Base-by-base conservation (phyloP, 495 filamentous ascomycete species). In the Evernia prunastri region DNA sequence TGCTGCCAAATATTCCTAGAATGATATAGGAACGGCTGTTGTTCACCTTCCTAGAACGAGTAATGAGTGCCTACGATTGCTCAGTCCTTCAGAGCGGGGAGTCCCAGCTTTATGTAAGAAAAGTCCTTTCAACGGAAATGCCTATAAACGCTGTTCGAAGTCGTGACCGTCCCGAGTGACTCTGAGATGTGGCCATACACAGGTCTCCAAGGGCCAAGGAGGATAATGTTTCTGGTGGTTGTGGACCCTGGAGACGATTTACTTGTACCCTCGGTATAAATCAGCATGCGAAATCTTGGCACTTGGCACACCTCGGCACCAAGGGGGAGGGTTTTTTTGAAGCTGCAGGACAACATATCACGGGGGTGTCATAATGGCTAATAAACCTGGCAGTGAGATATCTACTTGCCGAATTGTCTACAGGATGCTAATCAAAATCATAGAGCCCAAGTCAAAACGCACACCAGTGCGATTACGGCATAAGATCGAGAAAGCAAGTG, bases 391-490 rank as follows among this genome's bases (percentile, higher is more conserved):
- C 65, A 84, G 82, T 82, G 59, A 58, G 78, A 73, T 4, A 12
- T 12, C 11, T 42, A 37, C 6, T 31, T 40, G 9, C 4, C 0
- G 0, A 47, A 31, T 12, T 3, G 5, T 58, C 6, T 42, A 10
- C 7, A 39, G 2, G 3, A 23, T 54, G 42, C 39, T 64, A 56
- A 60, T 35, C 27, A 56, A n/a, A 13, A 37, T 11, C 27, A 20
- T 58, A 96, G 91, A 96, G 75, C 94, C 92, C 68, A 89, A 87
- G 77, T 97, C 95, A 51, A 98, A 98, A 83, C 88, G 94, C 75
- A 84, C 81, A 60, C 86, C 95, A 58, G 88, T 92, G 67, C 89
- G 94, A 36, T 79, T 97, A 64, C 84, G 94, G 62, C 89, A 96
- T 79, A 96, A 95, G 78, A 98, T 97, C 77, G 85, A 96, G 72